A percentile compares a stretch with the other conserved stretches of the same genome.
Conservation (phyloP, 2,329 filamentous ascomycete species). For the Fusarium succisae region DNA sequence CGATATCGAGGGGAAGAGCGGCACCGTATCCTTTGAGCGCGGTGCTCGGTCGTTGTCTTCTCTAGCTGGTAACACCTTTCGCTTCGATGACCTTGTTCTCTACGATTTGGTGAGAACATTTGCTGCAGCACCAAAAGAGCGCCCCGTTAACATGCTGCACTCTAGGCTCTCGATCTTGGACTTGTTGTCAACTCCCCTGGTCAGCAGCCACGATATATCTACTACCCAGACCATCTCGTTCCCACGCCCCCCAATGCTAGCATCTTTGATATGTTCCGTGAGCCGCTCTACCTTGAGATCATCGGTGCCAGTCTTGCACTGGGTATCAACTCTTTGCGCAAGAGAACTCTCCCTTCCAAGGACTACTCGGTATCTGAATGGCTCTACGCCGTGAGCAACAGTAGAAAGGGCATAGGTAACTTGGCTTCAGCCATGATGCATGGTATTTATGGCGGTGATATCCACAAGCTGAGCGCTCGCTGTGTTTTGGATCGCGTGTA, state of each 20-base stretch:
- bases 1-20: slow-evolving; percentile 62
- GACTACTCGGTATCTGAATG: slow-evolving; percentile 52
- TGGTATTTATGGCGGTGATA: slow-evolving; percentile 92
- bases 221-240: slow-evolving; percentile 80
- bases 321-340: slow-evolving; percentile 34
- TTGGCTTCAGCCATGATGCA: slow-evolving; percentile 80
- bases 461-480: slow-evolving; percentile 79
- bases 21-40: slow-evolving; percentile 77
- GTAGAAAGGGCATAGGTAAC: slow-evolving; percentile 68
- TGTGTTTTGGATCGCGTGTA: slow-evolving; percentile 56
- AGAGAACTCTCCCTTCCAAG: slow-evolving; percentile 30
- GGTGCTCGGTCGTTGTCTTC: slow-evolving; percentile 81
- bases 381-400: slow-evolving; percentile 45
- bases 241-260: slow-evolving; percentile 44
- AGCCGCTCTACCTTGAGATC: slow-evolving; percentile 48
- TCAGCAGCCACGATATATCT: slow-evolving; percentile 73
- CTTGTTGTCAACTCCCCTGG: slow-evolving; percentile 60
- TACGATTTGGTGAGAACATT: slow-evolving; percentile 71
- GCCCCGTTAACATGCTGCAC: slow-evolving; percentile 25
- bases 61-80: slow-evolving; percentile 50
- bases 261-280: slow-evolving; percentile 41
- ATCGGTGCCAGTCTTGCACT: slow-evolving; percentile 43
- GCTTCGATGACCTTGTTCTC: slow-evolving; percentile 71
- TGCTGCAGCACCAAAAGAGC: background rate
- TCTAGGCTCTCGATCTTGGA: slow-evolving; percentile 50